These are phyloP conservation scores for Irpex sp. DNA, from an alignment of 1,284 basidiomycete genomes.

Conservation along the genomic window DNA sequence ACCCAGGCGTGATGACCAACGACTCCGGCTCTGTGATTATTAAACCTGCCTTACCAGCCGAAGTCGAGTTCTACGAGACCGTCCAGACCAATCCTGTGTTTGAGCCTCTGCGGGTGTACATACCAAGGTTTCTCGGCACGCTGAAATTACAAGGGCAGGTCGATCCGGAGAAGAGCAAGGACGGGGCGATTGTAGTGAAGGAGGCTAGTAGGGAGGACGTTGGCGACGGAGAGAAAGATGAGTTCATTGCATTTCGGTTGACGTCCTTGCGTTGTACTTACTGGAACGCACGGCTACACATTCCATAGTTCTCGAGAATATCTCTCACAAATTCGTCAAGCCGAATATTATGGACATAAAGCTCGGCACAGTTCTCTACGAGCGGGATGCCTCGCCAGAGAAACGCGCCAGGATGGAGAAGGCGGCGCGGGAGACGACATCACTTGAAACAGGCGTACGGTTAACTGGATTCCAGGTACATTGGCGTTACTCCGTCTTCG, in stretches of 20 bases:
- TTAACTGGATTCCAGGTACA: conserved; percentile 87
- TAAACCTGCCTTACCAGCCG: conserved; percentile 74
- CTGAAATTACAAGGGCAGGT: conserved; percentile 64
- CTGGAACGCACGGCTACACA: conserved; percentile 35
- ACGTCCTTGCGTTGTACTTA: conserved; percentile 2
- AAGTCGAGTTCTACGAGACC: conserved; percentile 80
- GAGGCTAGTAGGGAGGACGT: conserved; percentile 24
- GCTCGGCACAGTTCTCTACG: conserved; percentile 84
- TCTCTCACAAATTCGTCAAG: conserved; percentile 67
- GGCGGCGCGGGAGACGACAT: conserved; percentile 71
- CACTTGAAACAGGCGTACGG: conserved; percentile 70
- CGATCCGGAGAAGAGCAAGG: conserved; percentile 28
- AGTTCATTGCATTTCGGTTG: conserved; percentile 23
- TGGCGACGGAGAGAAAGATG: conserved; percentile 44
- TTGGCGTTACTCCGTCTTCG: conserved; percentile 18
- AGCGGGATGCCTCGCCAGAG: conserved; percentile 64
- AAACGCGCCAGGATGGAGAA: conserved; percentile 81
- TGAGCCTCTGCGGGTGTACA: conserved; percentile 47
- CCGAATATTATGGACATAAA: conserved; percentile 92
- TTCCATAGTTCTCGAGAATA: conserved; percentile 84
- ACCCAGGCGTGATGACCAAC: conserved; percentile 71
- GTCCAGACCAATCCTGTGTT: conserved; percentile 43
- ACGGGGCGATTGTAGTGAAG: conserved; percentile 15
- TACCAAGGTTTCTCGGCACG: conserved; percentile 77
- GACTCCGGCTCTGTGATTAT: conserved; percentile 80